A percentile compares a stretch with the other conserved stretches of the same genome.
Evolutionary conservation across 2,329 filamentous ascomycete genomes (phyloP).

Genomic region (Zymoseptoria pseudotritici): DNA sequence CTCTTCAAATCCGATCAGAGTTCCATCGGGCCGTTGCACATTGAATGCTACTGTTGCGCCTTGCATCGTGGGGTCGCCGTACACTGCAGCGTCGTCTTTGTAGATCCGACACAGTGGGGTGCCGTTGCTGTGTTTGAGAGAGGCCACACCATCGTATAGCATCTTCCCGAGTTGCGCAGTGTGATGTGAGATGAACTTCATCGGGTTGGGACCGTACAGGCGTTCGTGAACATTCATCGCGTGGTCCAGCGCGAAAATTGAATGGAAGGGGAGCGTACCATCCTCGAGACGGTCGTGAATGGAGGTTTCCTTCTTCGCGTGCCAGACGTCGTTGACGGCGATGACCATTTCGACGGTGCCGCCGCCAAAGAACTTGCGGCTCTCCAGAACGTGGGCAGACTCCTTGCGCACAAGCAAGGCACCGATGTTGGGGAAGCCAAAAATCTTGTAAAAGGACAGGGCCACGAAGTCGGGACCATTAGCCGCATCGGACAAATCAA

Average conservation of each 20-base stretch:
- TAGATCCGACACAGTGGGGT: conserved; percentile 48
- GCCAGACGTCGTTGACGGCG: conserved; percentile 46
- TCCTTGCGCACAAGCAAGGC: conserved; percentile 51
- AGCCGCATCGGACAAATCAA: conserved; percentile 48
- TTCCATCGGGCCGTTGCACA: conserved; percentile 45
- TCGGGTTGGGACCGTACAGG: conserved; percentile 51
- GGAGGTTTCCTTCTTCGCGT: conserved; percentile 45
- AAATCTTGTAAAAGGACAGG: conserved; percentile 59
- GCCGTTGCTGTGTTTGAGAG: conserved; percentile 49
- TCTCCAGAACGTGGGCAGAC: conserved; percentile 49
- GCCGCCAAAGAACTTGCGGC: conserved; percentile 59
- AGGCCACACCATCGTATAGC: conserved; percentile 43
- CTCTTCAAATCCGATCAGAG: conserved; percentile 48
- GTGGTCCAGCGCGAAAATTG: conserved; percentile 54
- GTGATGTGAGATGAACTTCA: conserved; percentile 53
- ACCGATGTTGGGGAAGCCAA: conserved; percentile 57
- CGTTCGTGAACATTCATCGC: conserved; percentile 51
- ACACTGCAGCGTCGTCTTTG: conserved; percentile 42
- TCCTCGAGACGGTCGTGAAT: conserved; percentile 59
- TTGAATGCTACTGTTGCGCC: conserved; percentile 61
- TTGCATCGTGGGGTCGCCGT: conserved; percentile 47
- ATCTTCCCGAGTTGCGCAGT: conserved; percentile 47
- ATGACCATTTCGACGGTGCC: conserved; percentile 58
- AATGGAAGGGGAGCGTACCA: conserved; percentile 59
- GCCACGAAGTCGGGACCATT: conserved; percentile 54